Base-by-base conservation (phyloP, 352 stramenopile species). In the Aphanomyces invadans region DNA sequence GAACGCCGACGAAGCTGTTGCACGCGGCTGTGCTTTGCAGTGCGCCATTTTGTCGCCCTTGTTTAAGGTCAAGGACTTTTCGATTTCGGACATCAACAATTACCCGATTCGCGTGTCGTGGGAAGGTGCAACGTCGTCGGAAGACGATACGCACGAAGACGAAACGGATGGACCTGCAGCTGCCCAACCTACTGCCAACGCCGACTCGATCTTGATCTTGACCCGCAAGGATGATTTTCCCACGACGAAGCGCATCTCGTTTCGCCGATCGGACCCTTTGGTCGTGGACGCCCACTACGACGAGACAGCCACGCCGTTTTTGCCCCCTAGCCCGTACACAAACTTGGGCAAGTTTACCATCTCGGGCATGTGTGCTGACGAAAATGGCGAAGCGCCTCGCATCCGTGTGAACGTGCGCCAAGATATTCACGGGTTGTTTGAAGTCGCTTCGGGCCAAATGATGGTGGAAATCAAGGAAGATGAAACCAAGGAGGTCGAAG, bases 1-100 rank as follows among this genome's bases (percentile, higher is more conserved):
- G 78, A 99, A 99, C 81, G 96, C 96, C 31, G 97, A 99, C 74
- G 97, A 99, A 81, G 95, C 93, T 63, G 95, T 99, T 2, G 92
- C 95, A 29, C 86, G 96, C 59, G 97, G 97, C 73, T 98, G 94
- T 73, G 97, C 97, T 4, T 81, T 99, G 53, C 95, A 98, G 77
- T 98, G 92, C 75, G 97, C 97, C 45, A 99, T 99, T 75, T 83
- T 99, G 26, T 99, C 95, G 67, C 96, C 96, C 44, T 83, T 97
- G 61, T 99, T 99, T 76, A 98, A 99, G 78, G 89, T 97, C 19
- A 96, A 96, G 77, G 86, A 94, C 68, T 97, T 96, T 71, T 78
- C 84, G 70, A 87, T 96, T 57, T 78, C 76, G 12, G 88, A 97
- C 74, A 76, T 80, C 55, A 80, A 93, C 70, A 81, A 97, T 61